A percentile compares a stretch with the other conserved stretches of the same genome.
These are phyloP conservation scores for Desmodesmus armatus DNA, from an alignment of 139 green algal species.

Conservation along the genomic window DNA sequence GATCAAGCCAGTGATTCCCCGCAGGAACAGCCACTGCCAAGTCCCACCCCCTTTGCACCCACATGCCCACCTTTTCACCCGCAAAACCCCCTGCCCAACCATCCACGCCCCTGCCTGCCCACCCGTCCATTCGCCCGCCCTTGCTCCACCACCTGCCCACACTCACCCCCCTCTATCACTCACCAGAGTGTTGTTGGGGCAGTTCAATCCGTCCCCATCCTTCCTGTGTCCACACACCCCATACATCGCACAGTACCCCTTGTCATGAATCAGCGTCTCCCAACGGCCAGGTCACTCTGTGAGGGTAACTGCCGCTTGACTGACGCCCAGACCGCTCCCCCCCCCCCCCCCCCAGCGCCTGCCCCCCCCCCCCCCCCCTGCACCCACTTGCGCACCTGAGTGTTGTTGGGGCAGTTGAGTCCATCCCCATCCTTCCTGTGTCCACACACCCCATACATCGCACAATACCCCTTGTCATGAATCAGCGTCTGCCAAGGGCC, in stretches of 20 bases:
- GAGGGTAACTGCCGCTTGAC: background rate
- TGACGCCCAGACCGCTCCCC: background rate
- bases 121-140: too few species aligned
- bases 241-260: constrained; percentile 67
- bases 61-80: too few species aligned
- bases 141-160: too few species aligned
- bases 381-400: background rate
- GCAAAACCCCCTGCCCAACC: too few species aligned
- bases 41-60: too few species aligned
- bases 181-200: constrained; percentile 63
- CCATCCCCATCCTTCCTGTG: constrained; percentile 73
- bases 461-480: constrained; percentile 69
- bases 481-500: constrained; percentile 62
- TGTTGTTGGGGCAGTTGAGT: constrained; percentile 78
- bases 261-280: constrained; percentile 58
- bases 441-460: constrained; percentile 76
- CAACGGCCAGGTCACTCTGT: constrained; percentile 49
- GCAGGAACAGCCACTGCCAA: too few species aligned
- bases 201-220: constrained; percentile 74
- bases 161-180: too few species aligned
- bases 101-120: too few species aligned
- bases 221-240: constrained; percentile 72
- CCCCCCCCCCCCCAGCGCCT: background rate
- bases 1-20: too few species aligned
- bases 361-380: background rate